Evolutionary conservation across 805 yeast genomes (phyloP), one percentile per base, ranked within the genome.

Genomic region (Yamadazyma kitorensis): DNA sequence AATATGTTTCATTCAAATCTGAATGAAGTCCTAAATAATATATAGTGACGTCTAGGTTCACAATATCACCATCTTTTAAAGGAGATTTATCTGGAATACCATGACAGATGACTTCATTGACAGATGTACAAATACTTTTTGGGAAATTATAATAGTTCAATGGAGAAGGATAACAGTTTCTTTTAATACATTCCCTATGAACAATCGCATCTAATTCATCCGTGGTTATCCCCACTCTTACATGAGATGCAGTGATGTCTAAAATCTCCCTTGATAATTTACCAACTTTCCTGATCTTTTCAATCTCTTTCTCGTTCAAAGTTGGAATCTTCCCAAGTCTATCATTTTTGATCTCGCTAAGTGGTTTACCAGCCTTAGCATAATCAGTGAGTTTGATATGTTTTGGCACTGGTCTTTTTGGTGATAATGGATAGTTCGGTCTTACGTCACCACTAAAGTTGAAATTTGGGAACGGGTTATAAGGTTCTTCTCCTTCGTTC

Each of bases 91-190:
- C 98, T 17, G 98, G 98, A 39, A 93, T 85, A 44, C 98, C 98
- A 60, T 93, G 98, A 58, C 98, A 93, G 41, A 93, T 85, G 38
- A 88, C 80, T 68, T 93, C 98, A 61, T 93, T 93, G 27, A 93
- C 82, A 2, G 96, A 87, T 1, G 96, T 87, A 63, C 98, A 93
- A 26, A 86, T 75, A 15, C 93, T 79, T 57, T 88, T 89, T 27
- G 98, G 97, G 66, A 78, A 93, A 61, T 87, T 85, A 66, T 82
- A 89, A 66, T 93, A 93, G 66, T 93, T 93, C 44, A 91, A 69
- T 3, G 98, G 96, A 9, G 96, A 86, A 13, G 98, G 98, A 57
- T 93, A 93, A 3, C 89, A 87, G 45, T 82, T 80, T 59, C 96
- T 76, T 59, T 86, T 86, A 49, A 89, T 69, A 39, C 96, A 84